Percentiles rank a stretch among this genome's conserved stretches.
These are phyloP conservation scores for Leishmania arabica DNA, from an alignment of 208 protist species.

Conservation along the genomic window DNA sequence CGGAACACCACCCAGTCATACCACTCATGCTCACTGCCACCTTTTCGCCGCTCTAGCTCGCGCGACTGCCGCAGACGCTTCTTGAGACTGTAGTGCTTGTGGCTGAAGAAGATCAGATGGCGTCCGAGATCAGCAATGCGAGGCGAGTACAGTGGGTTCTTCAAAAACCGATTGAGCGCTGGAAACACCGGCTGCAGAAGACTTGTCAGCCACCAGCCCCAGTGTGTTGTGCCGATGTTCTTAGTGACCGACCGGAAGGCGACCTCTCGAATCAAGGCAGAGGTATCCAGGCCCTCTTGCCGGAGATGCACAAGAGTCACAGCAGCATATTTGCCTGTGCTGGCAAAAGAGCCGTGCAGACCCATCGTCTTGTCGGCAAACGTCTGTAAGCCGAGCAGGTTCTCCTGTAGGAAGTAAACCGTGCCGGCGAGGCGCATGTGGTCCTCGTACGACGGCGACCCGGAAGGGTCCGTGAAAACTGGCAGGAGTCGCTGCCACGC, in stretches of 20 bases:
- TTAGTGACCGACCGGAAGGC: conserved; percentile 79
- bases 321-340: conserved; percentile 46
- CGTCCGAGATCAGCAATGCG: conserved; percentile 85
- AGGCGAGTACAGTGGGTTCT: conserved; percentile 89
- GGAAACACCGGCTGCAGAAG: conserved; percentile 58
- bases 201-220: conserved; percentile 88
- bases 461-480: conserved; percentile 45
- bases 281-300: conserved; percentile 73
- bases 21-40: conserved; percentile 87
- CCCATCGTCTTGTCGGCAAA: conserved; percentile 69
- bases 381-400: conserved; percentile 49
- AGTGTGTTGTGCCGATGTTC: conserved; percentile 89
- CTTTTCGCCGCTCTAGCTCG: conserved; percentile 82
- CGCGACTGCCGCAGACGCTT: conserved; percentile 72
- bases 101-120: conserved; percentile 89
- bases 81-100: conserved; percentile 87
- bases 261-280: conserved; percentile 81
- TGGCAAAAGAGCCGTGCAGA: conserved; percentile 61
- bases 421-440: conserved; percentile 78
- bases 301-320: conserved; percentile 65
- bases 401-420: conserved; percentile 80
- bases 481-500: conserved; percentile 72
- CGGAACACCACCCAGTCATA: conserved; percentile 91
- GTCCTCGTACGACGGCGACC: conserved; percentile 63
- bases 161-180: conserved; percentile 74